Evolutionary conservation across 2,329 filamentous ascomycete species (phyloP), one percentile per base, ranked within the genome.

Genomic region (Sarocladium brachiariae): DNA sequence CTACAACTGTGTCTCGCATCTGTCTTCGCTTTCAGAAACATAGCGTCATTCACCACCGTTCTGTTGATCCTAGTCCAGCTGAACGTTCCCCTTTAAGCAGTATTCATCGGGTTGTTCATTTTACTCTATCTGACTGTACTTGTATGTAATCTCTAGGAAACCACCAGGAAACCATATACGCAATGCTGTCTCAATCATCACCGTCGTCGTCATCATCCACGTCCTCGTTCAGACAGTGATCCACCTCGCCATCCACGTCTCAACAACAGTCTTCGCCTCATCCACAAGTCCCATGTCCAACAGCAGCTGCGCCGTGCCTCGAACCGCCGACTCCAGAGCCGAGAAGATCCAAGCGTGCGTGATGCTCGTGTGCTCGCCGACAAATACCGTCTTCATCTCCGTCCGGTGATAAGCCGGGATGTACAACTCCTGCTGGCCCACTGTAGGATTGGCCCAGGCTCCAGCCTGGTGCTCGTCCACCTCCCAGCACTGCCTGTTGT

Each of bases 401-500:
- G 83, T 87, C 60, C 82, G 77, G 59, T 84, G 87, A 59, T 86
- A 89, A n/a, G 84, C 80, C 0, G 86, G 84, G 8, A 89, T 69
- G 57, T 84, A 89, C 21, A 87, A 60, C 56, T 84, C 75, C 59
- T 89, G 84, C 66, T 87, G 82, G 0, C 83, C 83, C 0, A 81
- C 69, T 0, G 71, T 65, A 1, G 84, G 83, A 4, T 65, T 63
- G 1, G 77, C 77, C 84, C 83, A 89, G 6, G 77, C 76, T 4
- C 78, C 83, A 1, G 74, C 75, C 61, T 83, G 74, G 52, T 79
- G 75, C 52, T 78, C 74, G 54, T 87, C 81, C 7, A 75, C 63
- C 49, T 76, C 69, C 84, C 84, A 88, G 69, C 84, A 87, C 47
- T 78, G 75, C 1, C 84, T 72, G 51, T 83, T 74, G 57, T 80